Evolutionary conservation across 2,329 filamentous ascomycete species (phyloP), one percentile per base, ranked within the genome.

Genomic region (Claviceps paspali): DNA sequence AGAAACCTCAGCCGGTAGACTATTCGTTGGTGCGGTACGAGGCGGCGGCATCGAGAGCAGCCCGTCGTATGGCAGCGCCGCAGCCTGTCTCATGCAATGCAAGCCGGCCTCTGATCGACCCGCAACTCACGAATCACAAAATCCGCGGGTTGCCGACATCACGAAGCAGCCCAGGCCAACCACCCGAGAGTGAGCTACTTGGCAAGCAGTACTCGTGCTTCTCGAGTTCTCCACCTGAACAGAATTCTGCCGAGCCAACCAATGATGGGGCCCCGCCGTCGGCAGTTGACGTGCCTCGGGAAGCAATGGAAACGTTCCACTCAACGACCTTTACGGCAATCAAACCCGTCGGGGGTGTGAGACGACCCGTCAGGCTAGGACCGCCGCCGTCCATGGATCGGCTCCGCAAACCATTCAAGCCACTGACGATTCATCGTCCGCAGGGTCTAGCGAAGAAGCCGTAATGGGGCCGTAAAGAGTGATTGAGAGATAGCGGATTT

Each of bases 361-460:
- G 63, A 46, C 60, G 64, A 38, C 64, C 66, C 3, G 55, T 59
- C 1, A 60, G 60, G 0, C 45, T 72, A 28, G 63, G 60, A 3
- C 58, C 62, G 0, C 60, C 68, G 23, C 57, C 65, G 29, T 63
- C 65, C 0, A 62, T 74, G 49, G 63, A 69, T 35, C 61, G 60
- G 45, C 49, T 73, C 34, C 59, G 61, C 38, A 71, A 65, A 48
- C 71, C 71, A 5, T 76, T 75, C 40, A 73, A 70, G 52, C 67
- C 66, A 30, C 54, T 73, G 45, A 73, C 68, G 9, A 65, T 73
- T 15, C 67, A 64, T 40, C 59, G 65, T 22, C 55, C 56, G 14
- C 41, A 44, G 33, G 50, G 50, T 2, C 54, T 15, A 15, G 19
- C 30, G 14, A 21, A 14, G 10, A 23, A 23, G 21, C 12, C 8